phyloP scores from a whole-genome alignment of 257 asterid species.

The Ilex aquifolium region DNA sequence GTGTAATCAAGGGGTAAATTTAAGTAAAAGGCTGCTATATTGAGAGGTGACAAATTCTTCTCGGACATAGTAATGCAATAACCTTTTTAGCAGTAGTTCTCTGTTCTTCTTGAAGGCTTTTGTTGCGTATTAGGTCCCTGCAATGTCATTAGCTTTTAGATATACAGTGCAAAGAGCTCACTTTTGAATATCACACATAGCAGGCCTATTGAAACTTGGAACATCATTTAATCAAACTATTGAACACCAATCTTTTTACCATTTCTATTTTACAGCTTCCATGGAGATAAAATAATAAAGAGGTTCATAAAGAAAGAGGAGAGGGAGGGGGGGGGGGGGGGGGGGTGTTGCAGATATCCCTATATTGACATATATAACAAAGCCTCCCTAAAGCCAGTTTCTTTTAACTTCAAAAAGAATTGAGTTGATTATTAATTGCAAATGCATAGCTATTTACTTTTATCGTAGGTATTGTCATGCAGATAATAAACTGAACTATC shows the following conservation, averaged over 20 bases:
- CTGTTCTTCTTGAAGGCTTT: conserved; percentile 56
- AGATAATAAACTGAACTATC: neutral
- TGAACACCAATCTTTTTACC: neutral
- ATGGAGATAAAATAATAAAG: no score
- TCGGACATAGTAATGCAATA: conserved; percentile 34
- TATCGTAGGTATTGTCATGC: neutral
- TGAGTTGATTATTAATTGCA: neutral
- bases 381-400: neutral
- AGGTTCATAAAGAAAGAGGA: neutral
- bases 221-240: neutral
- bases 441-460: neutral
- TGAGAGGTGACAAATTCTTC: conserved; percentile 14
- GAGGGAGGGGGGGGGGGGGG: neutral
- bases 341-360: neutral
- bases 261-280: neutral
- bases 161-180: neutral
- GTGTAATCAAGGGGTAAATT: conserved; percentile 16
- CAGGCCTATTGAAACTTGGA: neutral
- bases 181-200: neutral
- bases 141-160: conserved; percentile 2
- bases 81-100: conserved; percentile 50
- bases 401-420: neutral
- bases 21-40: conserved; percentile 7
- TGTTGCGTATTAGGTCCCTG: conserved; percentile 55
- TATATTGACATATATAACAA: no score